These are phyloP conservation scores for Cryptococcus sp. DNA, from an alignment of 1,284 basidiomycete genomes.

Conservation along the genomic window DNA sequence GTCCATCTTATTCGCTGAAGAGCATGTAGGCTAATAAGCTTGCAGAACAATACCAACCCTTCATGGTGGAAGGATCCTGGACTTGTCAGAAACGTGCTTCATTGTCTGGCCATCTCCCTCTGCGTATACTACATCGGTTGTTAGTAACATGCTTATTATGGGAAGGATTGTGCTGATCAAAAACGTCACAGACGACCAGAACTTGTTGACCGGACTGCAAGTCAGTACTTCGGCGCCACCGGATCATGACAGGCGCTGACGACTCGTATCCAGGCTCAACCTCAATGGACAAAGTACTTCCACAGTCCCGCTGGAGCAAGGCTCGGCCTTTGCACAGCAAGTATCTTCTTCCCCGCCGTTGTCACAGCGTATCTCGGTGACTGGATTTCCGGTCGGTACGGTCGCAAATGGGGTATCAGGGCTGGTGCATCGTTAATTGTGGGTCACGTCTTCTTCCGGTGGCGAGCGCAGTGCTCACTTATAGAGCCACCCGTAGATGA, in stretches of 20 bases:
- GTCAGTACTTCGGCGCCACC: neutral
- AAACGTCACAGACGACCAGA: slow-evolving; percentile 23
- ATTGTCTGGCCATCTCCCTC: slow-evolving; percentile 23
- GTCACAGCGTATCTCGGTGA: slow-evolving; percentile 30
- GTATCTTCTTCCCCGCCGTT: slow-evolving; percentile 32
- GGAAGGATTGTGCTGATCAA: neutral
- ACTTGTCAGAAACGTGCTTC: slow-evolving; percentile 28
- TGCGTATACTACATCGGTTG: slow-evolving; percentile 31
- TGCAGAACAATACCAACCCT: slow-evolving; percentile 23
- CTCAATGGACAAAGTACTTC: slow-evolving; percentile 26
- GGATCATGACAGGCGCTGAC: neutral
- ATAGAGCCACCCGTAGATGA: slow-evolving; percentile 7
- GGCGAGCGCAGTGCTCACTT: too few species aligned
- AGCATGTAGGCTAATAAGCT: neutral
- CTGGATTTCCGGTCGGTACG: slow-evolving; percentile 25
- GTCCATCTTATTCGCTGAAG: too few species aligned
- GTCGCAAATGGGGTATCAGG: slow-evolving; percentile 27
- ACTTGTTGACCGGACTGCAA: slow-evolving; percentile 28
- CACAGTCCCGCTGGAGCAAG: slow-evolving; percentile 12
- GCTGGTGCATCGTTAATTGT: slow-evolving; percentile 28
- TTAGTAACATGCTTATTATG: neutral
- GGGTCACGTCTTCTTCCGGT: neutral
- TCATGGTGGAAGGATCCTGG: slow-evolving; percentile 29
- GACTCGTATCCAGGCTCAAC: slow-evolving; percentile 10
- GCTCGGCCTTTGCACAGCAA: slow-evolving; percentile 30